Conservation (phyloP, 164 flowering plant species). For the Nymphaea colorata region DNA sequence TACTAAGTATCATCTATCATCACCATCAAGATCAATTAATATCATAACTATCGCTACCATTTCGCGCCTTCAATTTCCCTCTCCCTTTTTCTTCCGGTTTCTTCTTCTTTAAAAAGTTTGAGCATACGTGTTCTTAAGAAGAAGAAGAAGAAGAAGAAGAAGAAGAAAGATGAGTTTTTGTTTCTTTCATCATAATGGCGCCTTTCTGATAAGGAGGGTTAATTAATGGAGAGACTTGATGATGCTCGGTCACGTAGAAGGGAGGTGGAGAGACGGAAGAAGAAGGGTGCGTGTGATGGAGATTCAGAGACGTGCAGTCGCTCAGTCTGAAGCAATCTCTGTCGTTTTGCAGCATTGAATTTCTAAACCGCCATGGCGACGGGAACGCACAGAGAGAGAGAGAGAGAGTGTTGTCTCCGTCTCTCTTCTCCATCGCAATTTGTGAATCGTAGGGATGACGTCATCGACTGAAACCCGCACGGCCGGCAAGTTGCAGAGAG, state of each 20-base stretch:
- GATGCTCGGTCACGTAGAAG: background rate
- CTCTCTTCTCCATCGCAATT: background rate
- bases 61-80: too few species aligned
- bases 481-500: background rate
- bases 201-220: too few species aligned
- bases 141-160: too few species aligned
- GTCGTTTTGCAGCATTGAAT: background rate
- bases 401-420: background rate
- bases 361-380: background rate
- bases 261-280: background rate
- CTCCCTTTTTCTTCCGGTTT: too few species aligned
- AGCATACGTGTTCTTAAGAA: too few species aligned
- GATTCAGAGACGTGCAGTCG: background rate
- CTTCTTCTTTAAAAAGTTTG: too few species aligned
- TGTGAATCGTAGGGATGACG: conserved; percentile 1
- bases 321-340: too few species aligned
- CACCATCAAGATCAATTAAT: background rate
- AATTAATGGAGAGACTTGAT: too few species aligned
- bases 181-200: too few species aligned
- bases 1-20: background rate
- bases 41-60: too few species aligned
- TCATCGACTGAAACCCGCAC: conserved; percentile 7
- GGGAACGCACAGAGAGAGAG: background rate
- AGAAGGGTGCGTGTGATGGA: background rate
- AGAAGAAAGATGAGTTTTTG: too few species aligned